phyloP scores from a whole-genome alignment of 352 stramenopile species.

The Phytophthora tubulina region DNA sequence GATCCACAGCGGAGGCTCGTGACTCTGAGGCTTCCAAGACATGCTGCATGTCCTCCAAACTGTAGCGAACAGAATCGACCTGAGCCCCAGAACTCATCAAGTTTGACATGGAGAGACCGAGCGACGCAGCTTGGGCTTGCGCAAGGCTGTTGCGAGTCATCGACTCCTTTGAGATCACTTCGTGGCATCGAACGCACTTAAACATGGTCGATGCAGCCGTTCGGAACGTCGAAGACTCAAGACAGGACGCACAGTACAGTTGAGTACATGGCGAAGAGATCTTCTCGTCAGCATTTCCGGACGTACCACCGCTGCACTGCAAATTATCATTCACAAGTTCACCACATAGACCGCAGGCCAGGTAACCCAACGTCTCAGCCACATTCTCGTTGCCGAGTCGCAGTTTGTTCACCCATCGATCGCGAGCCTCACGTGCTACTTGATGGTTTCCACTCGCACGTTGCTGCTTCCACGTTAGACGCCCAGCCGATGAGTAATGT shows the following conservation, averaged over 20 bases:
- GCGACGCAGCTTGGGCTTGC: slow-evolving; percentile 62
- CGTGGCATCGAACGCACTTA: slow-evolving; percentile 68
- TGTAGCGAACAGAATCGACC: slow-evolving; percentile 28
- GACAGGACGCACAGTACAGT: slow-evolving; percentile 75
- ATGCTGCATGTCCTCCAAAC: slow-evolving; percentile 60
- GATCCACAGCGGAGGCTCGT: slow-evolving; percentile 47
- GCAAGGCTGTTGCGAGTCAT: slow-evolving; percentile 77
- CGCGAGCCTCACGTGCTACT: slow-evolving; percentile 40
- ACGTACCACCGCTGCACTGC: slow-evolving; percentile 55
- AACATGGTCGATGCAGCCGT: slow-evolving; percentile 37
- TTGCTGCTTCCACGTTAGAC: slow-evolving; percentile 59
- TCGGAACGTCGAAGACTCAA: slow-evolving; percentile 45
- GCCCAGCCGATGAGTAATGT: slow-evolving; percentile 36
- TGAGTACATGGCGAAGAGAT: slow-evolving; percentile 57
- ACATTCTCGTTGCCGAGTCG: slow-evolving; percentile 52
- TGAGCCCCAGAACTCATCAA: slow-evolving; percentile 14
- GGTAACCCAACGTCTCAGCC: slow-evolving; percentile 56
- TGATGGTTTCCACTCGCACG: slow-evolving; percentile 30
- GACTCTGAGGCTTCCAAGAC: slow-evolving; percentile 50
- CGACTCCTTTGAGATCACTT: slow-evolving; percentile 44
- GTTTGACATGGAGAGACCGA: slow-evolving; percentile 55
- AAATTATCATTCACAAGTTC: slow-evolving; percentile 81
- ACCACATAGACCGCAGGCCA: slow-evolving; percentile 79
- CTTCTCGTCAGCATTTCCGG: slow-evolving; percentile 21
- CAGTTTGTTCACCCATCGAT: slow-evolving; percentile 58